Conservation (phyloP, 176 grass and related monocot species). For the Bromus sterilis region DNA sequence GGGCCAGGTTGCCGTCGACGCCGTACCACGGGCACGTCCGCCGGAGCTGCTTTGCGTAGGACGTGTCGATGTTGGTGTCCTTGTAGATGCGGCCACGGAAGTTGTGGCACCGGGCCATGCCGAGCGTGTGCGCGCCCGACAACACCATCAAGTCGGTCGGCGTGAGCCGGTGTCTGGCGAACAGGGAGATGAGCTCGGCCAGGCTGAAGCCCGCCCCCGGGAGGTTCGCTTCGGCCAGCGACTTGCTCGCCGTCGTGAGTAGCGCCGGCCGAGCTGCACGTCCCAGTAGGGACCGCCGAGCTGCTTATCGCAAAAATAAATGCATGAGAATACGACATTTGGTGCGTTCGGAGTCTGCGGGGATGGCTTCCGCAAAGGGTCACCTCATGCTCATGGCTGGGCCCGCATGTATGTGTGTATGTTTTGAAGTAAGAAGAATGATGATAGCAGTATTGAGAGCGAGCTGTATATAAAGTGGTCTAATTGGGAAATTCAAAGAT, state of each 20-base stretch:
- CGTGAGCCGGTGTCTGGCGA: slow-evolving; percentile 34
- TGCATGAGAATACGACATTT: no score
- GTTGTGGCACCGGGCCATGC: slow-evolving; percentile 25
- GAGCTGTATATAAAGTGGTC: no score
- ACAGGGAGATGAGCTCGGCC: slow-evolving; percentile 28
- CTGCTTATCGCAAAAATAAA: neutral
- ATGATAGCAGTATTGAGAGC: no score
- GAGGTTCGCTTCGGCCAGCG: slow-evolving; percentile 45
- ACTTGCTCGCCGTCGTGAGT: slow-evolving; percentile 42
- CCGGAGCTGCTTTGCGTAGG: slow-evolving; percentile 11
- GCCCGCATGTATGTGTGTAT: no score
- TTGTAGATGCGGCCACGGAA: slow-evolving; percentile 47
- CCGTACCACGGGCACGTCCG: slow-evolving; percentile 23
- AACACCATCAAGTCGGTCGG: slow-evolving; percentile 51
- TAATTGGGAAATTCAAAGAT: no score
- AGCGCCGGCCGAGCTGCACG: slow-evolving; percentile 46
- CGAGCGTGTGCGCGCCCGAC: slow-evolving; percentile 62
- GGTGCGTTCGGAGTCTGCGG: no score
- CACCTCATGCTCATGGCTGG: no score
- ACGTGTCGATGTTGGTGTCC: slow-evolving; percentile 38
- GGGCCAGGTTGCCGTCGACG: slow-evolving; percentile 16
- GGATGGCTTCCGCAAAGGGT: no score
- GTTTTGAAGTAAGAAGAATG: no score
- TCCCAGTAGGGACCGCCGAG: slow-evolving; percentile 54
- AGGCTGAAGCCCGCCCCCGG: slow-evolving; percentile 36